Percentiles rank a stretch among this genome's conserved stretches.
phyloP scores from a whole-genome alignment of 2,329 filamentous ascomycete species.

The Aschersonia sp. region DNA sequence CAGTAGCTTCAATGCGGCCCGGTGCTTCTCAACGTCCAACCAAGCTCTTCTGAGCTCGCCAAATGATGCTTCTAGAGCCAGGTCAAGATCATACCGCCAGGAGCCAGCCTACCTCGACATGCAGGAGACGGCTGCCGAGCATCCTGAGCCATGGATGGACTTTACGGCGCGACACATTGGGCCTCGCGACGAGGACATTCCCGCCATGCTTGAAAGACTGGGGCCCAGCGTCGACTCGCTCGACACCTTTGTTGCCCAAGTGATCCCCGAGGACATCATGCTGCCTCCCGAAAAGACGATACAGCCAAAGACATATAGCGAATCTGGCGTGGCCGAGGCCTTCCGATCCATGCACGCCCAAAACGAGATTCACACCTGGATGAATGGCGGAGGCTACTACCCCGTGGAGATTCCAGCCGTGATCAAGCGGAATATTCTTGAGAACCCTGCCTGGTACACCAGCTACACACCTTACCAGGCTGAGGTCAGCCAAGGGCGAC shows the following conservation, averaged over 20 bases:
- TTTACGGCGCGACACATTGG: slow-evolving; percentile 82
- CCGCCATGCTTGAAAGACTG: slow-evolving; percentile 67
- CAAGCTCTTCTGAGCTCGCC: slow-evolving; percentile 3
- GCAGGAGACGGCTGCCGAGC: slow-evolving; percentile 7
- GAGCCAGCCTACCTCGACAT: slow-evolving; percentile 11
- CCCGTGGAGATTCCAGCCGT: slow-evolving; percentile 75
- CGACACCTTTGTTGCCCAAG: slow-evolving; percentile 73
- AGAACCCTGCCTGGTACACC: slow-evolving; percentile 94
- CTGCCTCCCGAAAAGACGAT: slow-evolving; percentile 12
- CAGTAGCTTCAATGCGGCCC: slow-evolving; percentile 4
- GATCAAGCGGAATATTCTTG: slow-evolving; percentile 82
- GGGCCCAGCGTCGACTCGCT: slow-evolving; percentile 59
- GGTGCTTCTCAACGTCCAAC: slow-evolving; percentile 7
- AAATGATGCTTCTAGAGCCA: slow-evolving; percentile 3
- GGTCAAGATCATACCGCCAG: slow-evolving; percentile 6
- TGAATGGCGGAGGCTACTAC: slow-evolving; percentile 82
- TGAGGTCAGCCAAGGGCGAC: slow-evolving; percentile 86
- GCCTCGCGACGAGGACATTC: slow-evolving; percentile 52
- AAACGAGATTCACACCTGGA: slow-evolving; percentile 39
- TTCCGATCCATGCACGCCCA: slow-evolving; percentile 22
- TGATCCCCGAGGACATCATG: slow-evolving; percentile 68
- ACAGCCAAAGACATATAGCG: slow-evolving; percentile 40
- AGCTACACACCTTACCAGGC: slow-evolving; percentile 96
- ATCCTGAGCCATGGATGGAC: slow-evolving; percentile 11
- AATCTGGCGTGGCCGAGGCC: slow-evolving; percentile 8